These are phyloP conservation scores for Lophium mytilinum DNA, from an alignment of 495 filamentous ascomycete species.

Conservation along the genomic window DNA sequence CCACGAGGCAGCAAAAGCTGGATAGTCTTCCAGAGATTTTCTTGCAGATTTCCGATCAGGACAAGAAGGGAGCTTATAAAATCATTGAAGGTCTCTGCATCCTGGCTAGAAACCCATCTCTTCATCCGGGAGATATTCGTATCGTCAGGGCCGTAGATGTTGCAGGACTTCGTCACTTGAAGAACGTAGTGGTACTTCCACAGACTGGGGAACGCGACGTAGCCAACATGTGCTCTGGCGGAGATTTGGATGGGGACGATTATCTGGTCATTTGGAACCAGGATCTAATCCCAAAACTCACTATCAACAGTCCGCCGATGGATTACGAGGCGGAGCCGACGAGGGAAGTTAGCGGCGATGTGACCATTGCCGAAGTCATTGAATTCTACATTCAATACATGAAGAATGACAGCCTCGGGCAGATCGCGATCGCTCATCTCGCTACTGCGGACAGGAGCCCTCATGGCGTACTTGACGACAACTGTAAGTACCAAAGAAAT, in stretches of 20 bases:
- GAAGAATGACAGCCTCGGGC: constrained; percentile 75
- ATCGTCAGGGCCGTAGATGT: constrained; percentile 79
- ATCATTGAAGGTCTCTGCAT: constrained; percentile 74
- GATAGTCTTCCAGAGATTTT: constrained; percentile 76
- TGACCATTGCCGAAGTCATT: constrained; percentile 61
- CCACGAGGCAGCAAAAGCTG: constrained; percentile 21
- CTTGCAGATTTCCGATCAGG: constrained; percentile 58
- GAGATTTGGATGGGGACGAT: constrained; percentile 94
- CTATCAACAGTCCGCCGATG: constrained; percentile 71
- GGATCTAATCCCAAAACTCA: constrained; percentile 53
- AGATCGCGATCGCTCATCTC: constrained; percentile 77
- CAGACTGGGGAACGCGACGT: constrained; percentile 76
- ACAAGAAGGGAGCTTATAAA: constrained; percentile 44
- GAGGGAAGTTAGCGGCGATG: constrained; percentile 45
- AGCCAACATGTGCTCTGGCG: constrained; percentile 89
- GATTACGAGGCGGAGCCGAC: constrained; percentile 49
- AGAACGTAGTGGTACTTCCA: constrained; percentile 81
- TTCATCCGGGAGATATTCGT: constrained; percentile 89
- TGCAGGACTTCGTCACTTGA: constrained; percentile 61
- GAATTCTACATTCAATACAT: constrained; percentile 89
- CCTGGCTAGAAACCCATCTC: constrained; percentile 84
- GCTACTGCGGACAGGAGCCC: constrained; percentile 60
- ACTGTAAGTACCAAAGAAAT: constrained; percentile 42
- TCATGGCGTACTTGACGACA: constrained; percentile 56
- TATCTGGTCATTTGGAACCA: constrained; percentile 90